Evolutionary conservation across 805 yeast species (phyloP), one percentile per base, ranked within the genome.

Genomic region (Zygosaccharomyces rouxii): DNA sequence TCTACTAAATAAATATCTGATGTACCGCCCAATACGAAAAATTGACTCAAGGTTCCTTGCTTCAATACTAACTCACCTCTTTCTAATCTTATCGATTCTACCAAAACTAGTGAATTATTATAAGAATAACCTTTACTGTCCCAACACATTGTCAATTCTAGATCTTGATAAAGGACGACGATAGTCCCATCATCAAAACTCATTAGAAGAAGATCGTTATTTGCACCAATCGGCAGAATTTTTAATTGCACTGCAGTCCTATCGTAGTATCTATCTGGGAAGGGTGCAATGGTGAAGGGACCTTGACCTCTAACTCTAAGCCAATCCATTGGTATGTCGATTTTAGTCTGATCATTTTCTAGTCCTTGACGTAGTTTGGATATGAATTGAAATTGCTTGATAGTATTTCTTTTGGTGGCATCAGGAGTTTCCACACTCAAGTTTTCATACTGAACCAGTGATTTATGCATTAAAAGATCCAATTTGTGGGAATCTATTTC

Each of bases 261-360:
- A 3, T 68, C 70, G 58, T 84, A 82, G 3, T 83, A 61, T 9
- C 58, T 63, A 2, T 72, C 75, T 0, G 86, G 85, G 53, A 72
- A 83, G 3, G 86, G 85, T 26, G 66, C 59, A 11, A 81, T 66
- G 0, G 69, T 56, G 46, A 79, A 69, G 1, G 88, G 85, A 2
- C 88, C 88, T 57, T 77, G 81, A 4, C 69, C 51, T 35, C 40
- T 45, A 1, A 45, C 49, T 38, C 30, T 46, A 23, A 50, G 51
- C 37, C 44, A 48, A 10, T 45, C 49, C 7, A 29, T 11, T 5
- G 48, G 37, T 23, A 46, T 39, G 7, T 42, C 45, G 11, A 50
- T 33, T 16, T 7, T n/a, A 10, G 14, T 14, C 14, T 30, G 10
- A 7, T 25, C 13, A 4, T 64, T 40, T 3, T 35, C 35, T 10